phyloP scores from a whole-genome alignment of 192 early-diverging fungal genomes.

The Backusella psychrophila region DNA sequence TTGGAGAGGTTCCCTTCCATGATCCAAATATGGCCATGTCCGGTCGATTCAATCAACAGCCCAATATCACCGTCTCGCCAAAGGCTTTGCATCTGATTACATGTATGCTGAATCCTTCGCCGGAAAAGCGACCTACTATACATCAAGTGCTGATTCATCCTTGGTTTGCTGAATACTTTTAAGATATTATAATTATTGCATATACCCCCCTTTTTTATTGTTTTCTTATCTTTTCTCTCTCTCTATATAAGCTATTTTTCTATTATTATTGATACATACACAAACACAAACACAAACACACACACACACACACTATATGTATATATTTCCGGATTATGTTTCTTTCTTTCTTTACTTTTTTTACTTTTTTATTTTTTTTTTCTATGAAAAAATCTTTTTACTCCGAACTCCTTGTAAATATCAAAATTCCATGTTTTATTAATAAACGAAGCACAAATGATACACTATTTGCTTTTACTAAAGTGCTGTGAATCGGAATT shows the following conservation, averaged over 20 bases:
- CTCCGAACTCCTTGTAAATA: too few relatives aligned
- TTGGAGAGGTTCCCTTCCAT: constrained; percentile 62
- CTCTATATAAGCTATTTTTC: neutral
- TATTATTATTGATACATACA: too few relatives aligned
- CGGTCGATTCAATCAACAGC: constrained; percentile 36
- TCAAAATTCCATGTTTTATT: neutral
- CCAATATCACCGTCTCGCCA: constrained; percentile 43
- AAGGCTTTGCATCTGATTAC: constrained; percentile 56
- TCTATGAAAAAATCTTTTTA: too few relatives aligned
- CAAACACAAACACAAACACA: too few relatives aligned
- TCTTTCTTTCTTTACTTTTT: neutral
- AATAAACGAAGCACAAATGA: neutral
- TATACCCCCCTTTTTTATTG: neutral
- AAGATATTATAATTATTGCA: neutral
- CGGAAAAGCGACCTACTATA: constrained; percentile 56
- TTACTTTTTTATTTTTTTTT: neutral
- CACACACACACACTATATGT: neutral
- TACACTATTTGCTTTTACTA: neutral
- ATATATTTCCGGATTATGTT: neutral
- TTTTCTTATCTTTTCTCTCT: neutral
- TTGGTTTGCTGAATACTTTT: constrained; percentile 46
- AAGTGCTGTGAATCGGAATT: neutral
- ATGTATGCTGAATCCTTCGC: constrained; percentile 64
- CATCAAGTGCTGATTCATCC: constrained; percentile 59
- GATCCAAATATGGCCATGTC: constrained; percentile 51